Conservation (phyloP, 768 basidiomycete genomes). For the Collybia sordida region DNA sequence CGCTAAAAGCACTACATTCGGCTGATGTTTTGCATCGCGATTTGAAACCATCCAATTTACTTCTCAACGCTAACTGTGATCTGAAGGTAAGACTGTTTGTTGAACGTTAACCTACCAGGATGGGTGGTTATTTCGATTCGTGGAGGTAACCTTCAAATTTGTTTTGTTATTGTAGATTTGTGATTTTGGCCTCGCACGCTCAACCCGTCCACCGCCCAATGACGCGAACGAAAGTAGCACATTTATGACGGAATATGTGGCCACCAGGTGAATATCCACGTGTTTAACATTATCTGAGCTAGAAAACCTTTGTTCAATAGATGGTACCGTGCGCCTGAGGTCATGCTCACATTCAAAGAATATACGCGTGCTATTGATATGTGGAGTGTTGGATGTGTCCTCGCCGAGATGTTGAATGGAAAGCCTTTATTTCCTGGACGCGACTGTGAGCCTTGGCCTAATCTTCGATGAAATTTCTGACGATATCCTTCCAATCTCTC, state of each 20-base stretch:
- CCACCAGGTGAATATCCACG: conserved; percentile 62
- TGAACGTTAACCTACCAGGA: not conserved
- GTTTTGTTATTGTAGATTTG: conserved; percentile 51
- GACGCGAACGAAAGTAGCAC: conserved; percentile 75
- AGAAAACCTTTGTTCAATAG: conserved; percentile 29
- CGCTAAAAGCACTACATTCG: conserved; percentile 91
- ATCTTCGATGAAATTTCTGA: not conserved
- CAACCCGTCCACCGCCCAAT: conserved; percentile 70
- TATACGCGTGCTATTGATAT: conserved; percentile 88
- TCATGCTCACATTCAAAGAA: conserved; percentile 97
- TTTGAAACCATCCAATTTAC: conserved; percentile 93
- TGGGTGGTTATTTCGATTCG: not conserved
- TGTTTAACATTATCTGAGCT: not conserved
- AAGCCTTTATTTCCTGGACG: conserved; percentile 94
- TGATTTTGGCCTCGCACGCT: conserved; percentile 87
- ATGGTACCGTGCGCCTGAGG: conserved; percentile 98
- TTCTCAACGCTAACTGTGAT: conserved; percentile 96
- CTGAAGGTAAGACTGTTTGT: conserved; percentile 63
- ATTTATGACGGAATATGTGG: conserved; percentile 93
- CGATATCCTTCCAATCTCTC: not conserved
- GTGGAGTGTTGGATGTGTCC: conserved; percentile 84
- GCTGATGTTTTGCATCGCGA: conserved; percentile 96
- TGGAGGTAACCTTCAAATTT: not conserved
- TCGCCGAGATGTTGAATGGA: conserved; percentile 92
- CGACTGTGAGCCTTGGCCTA: conserved; percentile 61